phyloP scores from a whole-genome alignment of 2,329 filamentous ascomycete species.

The Waltergamsia citrina region DNA sequence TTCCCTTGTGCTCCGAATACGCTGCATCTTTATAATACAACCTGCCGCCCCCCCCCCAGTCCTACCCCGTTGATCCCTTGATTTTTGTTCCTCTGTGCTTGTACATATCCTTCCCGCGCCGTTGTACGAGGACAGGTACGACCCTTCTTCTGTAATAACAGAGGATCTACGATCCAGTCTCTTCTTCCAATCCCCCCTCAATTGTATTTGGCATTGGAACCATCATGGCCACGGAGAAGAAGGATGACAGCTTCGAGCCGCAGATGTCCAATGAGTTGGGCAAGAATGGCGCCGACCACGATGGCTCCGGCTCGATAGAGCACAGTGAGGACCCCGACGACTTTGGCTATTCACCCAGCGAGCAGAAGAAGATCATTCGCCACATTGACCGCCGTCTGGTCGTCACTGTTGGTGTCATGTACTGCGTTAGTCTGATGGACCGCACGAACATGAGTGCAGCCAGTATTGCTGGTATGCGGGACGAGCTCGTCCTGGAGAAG shows the following conservation, averaged over 20 bases:
- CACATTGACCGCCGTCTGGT: slow-evolving; percentile 60
- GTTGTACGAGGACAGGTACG: no score
- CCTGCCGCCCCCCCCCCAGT: no score
- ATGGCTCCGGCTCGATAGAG: slow-evolving; percentile 12
- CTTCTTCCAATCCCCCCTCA: no score
- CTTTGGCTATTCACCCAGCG: slow-evolving; percentile 43
- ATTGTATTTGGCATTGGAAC: no score
- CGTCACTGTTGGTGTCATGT: slow-evolving; percentile 53
- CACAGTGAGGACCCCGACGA: slow-evolving; percentile 16
- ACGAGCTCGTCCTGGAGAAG: slow-evolving; percentile 34
- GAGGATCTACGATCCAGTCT: no score
- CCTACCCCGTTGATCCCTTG: no score
- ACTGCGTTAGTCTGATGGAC: slow-evolving; percentile 71
- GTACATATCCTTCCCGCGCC: no score
- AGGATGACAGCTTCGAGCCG: background rate
- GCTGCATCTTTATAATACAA: no score
- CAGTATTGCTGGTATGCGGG: slow-evolving; percentile 56
- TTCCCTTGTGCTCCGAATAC: no score
- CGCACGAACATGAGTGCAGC: slow-evolving; percentile 67
- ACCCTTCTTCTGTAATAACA: no score
- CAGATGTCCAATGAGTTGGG: no score
- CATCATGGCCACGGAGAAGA: slow-evolving; percentile 17
- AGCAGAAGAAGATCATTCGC: slow-evolving; percentile 59
- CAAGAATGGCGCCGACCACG: slow-evolving; percentile 16
- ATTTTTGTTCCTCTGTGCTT: no score